Evolutionary conservation across 1,284 basidiomycete species (phyloP).

Genomic region (Athelia psychrophila): DNA sequence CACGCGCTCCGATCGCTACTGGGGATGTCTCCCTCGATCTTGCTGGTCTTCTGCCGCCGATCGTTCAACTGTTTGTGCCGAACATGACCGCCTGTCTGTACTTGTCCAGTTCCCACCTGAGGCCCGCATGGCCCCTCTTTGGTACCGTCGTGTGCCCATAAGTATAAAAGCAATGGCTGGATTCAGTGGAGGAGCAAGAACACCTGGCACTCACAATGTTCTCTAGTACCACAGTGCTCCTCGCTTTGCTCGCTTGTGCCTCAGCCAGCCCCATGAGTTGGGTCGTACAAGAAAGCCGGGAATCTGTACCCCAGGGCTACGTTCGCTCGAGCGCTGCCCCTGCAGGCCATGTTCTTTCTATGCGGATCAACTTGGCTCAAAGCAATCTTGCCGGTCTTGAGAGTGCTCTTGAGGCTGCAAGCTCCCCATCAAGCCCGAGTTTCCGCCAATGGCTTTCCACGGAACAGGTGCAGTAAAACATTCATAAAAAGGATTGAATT

Average conservation of each 20-base stretch:
- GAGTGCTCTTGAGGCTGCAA: constrained; percentile 27
- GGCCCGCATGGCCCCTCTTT: too few relatives aligned
- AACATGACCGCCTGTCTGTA: too few relatives aligned
- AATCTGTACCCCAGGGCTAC: background rate
- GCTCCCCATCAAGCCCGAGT: constrained; percentile 21
- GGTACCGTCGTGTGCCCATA: too few relatives aligned
- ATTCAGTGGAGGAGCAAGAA: too few relatives aligned
- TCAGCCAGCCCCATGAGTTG: background rate
- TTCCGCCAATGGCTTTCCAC: constrained; percentile 30
- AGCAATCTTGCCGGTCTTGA: constrained; percentile 31
- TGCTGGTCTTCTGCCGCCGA: too few relatives aligned
- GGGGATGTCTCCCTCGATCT: too few relatives aligned
- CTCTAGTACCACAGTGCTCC: background rate
- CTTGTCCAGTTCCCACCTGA: too few relatives aligned
- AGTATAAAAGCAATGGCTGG: too few relatives aligned
- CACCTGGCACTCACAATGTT: background rate
- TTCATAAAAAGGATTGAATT: too few relatives aligned
- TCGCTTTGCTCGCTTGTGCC: background rate
- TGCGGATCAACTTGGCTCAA: background rate
- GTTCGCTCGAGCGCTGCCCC: background rate
- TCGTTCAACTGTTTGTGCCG: too few relatives aligned
- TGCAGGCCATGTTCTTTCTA: background rate
- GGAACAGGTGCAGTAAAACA: too few relatives aligned
- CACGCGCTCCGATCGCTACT: too few relatives aligned
- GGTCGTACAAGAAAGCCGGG: background rate